Evolutionary conservation across 2,329 filamentous ascomycete species (phyloP).

Genomic region (Penicillium brasilianum): DNA sequence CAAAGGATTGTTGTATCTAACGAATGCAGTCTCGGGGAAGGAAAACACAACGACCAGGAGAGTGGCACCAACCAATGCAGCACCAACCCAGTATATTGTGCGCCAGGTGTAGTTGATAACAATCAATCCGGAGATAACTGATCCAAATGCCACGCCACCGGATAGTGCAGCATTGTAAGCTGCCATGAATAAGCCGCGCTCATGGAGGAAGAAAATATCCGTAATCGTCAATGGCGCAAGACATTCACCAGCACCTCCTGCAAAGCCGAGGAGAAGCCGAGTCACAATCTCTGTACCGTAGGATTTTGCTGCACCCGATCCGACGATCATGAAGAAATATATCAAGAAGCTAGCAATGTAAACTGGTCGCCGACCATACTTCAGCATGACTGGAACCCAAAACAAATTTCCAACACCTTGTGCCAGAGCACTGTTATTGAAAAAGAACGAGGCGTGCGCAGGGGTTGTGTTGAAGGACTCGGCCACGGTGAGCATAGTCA

Average conservation of each 20-base stretch:
- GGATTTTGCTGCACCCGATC: slow-evolving; percentile 42
- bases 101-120: slow-evolving; percentile 41
- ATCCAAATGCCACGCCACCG: slow-evolving; percentile 32
- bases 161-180: slow-evolving; percentile 30
- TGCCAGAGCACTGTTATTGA: slow-evolving; percentile 57
- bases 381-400: slow-evolving; percentile 45
- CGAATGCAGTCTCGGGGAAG: slow-evolving; percentile 60
- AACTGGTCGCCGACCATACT: slow-evolving; percentile 42
- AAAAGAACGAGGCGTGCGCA: slow-evolving; percentile 56
- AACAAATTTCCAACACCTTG: slow-evolving; percentile 52
- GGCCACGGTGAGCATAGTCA: slow-evolving; percentile 49
- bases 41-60: slow-evolving; percentile 58
- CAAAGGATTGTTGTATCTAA: not conserved
- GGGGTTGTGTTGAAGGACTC: slow-evolving; percentile 4
- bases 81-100: slow-evolving; percentile 38
- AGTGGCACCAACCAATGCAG: slow-evolving; percentile 55
- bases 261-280: slow-evolving; percentile 47
- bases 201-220: slow-evolving; percentile 37
- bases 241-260: slow-evolving; percentile 58
- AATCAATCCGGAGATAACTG: slow-evolving; percentile 41
- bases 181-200: slow-evolving; percentile 1
- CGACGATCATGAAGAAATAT: slow-evolving; percentile 40
- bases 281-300: slow-evolving; percentile 33
- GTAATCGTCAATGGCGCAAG: slow-evolving; percentile 56
- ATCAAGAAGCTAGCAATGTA: slow-evolving; percentile 24